A percentile compares a stretch with the other conserved stretches of the same genome.
Conservation (phyloP, 768 basidiomycete species). For the Lepiota venenata region DNA sequence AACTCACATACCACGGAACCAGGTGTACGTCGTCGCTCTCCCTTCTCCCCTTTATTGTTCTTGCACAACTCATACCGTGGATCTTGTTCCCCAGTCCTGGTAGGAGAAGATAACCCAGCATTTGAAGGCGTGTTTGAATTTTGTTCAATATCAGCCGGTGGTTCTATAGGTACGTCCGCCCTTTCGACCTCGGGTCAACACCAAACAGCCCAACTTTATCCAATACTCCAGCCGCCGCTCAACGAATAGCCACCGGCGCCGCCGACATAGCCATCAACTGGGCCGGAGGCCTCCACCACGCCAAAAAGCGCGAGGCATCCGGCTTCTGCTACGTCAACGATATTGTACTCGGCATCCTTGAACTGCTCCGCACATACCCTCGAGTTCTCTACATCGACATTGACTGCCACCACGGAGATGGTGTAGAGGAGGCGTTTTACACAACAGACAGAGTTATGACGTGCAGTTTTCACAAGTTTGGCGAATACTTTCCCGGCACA, state of each 20-base stretch:
- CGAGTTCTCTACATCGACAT: conserved; percentile 98
- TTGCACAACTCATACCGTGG: not conserved
- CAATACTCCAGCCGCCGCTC: conserved; percentile 61
- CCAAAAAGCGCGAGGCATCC: conserved; percentile 97
- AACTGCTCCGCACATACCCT: conserved; percentile 79
- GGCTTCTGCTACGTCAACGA: conserved; percentile 99
- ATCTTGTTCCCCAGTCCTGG: conserved; percentile 44
- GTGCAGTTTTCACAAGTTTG: conserved; percentile 95
- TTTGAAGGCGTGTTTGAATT: conserved; percentile 98
- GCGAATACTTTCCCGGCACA: conserved; percentile 92
- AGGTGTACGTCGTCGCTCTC: conserved; percentile 57
- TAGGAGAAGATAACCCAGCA: conserved; percentile 94
- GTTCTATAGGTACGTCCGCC: conserved; percentile 71
- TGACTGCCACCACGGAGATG: conserved; percentile 98
- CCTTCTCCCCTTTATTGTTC: not conserved
- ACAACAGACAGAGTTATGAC: conserved; percentile 98
- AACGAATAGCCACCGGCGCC: conserved; percentile 73
- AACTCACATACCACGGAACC: conserved; percentile 79
- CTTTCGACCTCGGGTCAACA: not conserved
- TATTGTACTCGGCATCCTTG: conserved; percentile 92
- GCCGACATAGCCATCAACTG: conserved; percentile 96
- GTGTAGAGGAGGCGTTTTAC: conserved; percentile 98
- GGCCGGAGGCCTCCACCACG: conserved; percentile 98
- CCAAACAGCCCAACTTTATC: too few relatives aligned
- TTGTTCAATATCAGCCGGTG: conserved; percentile 94